Evolutionary conservation across 495 filamentous ascomycete species (phyloP), one percentile per base, ranked within the genome.

Genomic region (Podospora pseudoanserina): DNA sequence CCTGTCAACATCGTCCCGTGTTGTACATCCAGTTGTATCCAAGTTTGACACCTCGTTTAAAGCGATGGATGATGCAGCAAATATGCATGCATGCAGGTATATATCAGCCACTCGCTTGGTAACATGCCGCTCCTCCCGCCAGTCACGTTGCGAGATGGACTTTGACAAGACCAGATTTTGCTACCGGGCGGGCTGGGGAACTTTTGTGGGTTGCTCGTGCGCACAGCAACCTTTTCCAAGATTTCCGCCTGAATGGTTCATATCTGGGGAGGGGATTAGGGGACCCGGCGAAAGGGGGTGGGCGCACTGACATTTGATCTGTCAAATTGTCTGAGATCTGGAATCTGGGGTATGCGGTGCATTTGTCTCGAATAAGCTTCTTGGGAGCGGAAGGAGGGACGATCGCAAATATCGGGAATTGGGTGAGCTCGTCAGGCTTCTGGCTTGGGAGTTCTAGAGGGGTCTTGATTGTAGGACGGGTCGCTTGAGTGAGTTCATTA

Each of bases 101-200:
- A 49, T 49, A 49, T 58, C 55, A 58, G 55, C 55, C 19, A 58
- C 55, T 58, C 55, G 55, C 55, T 58, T 58, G n/a, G n/a, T 6
- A 58, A 58, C 23, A 19, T 58, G 55, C 55, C 55, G 55, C 23
- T 13, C 13, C 55, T 58, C 55, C 11, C 5, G 13, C 55, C 55
- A 58, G 55, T 58, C 55, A 58, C n/a, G 13, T 58, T 58, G 55
- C n/a, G 7, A 3, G 39, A 13, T 49, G 1, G 55, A 58, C 18
- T 58, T 26, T 58, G 23, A 26, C 55, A 58, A n/a, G 18, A 58
- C n/a, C n/a, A 20, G 23, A 32, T 7, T 58, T 39, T 49, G 9
- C 39, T 39, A 16, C 9, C n/a, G 55, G 55, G 11, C n/a, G 23
- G n/a, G n/a, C 55, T 58, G 55, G 55, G 55, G 55, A 20, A 58